Base-by-base conservation (phyloP, 495 filamentous ascomycete species). In the Hypoxylon rickii region DNA sequence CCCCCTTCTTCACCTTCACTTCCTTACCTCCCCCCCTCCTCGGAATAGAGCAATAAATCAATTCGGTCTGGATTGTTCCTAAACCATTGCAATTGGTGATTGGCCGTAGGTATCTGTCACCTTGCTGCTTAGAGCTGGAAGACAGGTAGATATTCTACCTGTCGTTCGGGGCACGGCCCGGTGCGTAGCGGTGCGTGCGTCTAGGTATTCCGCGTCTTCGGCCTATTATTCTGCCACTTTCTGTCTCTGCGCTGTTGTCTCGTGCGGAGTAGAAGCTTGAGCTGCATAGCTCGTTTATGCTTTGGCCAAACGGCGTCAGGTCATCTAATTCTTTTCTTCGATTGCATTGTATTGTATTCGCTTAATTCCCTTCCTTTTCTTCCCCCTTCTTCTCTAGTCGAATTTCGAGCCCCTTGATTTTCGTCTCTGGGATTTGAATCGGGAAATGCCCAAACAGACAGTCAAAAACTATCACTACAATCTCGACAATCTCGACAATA, bases 211-310 rank as follows among this genome's bases (percentile, higher is more conserved):
- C 55, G 39, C 47, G 32, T 46, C 37, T 56, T 56, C 49, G 44
- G 43, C 58, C 19, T 19, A 43, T 43, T 48, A 53, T 57, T 57
- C 52, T 57, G 21, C 51, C 33, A 51, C 37, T 40, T 55, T 61
- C 51, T 55, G 44, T 40, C 51, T 61, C 51, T 55, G 44, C 58
- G 42, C 42, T 37, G 42, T 19, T 56, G 17, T 47, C 29, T 26
- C 16, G 58, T 61, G 58, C 51, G 51, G 58, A 61, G 58, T 46
- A 61, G 45, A 52, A 52, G 47, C 44, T 52, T 29, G 36, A 47
- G 45, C 33, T 51, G 51, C 51, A 51, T 55, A 45, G 45, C 44
- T 51, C 44, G 33, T 44, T 53, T 54, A 61, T 50, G 26, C 39
- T 55, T 29, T 46, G 45, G 36, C 36, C 32, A 61, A 50, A 36